Evolutionary conservation across 495 filamentous ascomycete genomes (phyloP).

Genomic region (Chaetomium fimeti): DNA sequence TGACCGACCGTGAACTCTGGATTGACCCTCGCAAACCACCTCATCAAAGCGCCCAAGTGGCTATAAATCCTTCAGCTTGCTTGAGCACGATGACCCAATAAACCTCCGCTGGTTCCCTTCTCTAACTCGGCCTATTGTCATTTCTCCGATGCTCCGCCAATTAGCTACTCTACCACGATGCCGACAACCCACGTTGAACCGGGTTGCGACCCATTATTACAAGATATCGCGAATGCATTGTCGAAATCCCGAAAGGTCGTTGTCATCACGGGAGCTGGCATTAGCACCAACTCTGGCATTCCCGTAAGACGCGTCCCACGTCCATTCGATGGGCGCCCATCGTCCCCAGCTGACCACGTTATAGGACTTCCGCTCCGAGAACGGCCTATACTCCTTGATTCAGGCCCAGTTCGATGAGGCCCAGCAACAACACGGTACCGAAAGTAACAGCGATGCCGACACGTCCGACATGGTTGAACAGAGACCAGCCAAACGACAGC

Average conservation of each 20-base stretch:
- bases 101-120: background rate
- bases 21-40: background rate
- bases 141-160: conserved; percentile 10
- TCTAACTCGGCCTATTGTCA: background rate
- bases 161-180: conserved; percentile 39
- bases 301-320: conserved; percentile 48
- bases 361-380: conserved; percentile 69
- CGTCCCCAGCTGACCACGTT: conserved; percentile 28
- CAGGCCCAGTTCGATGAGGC: conserved; percentile 60
- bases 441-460: conserved; percentile 18
- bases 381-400: conserved; percentile 67
- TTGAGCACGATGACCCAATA: conserved; percentile 6
- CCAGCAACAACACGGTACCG: conserved; percentile 24
- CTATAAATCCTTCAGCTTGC: background rate
- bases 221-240: conserved; percentile 60
- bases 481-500: conserved; percentile 48
- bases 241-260: conserved; percentile 62
- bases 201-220: conserved; percentile 51
- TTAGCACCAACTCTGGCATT: conserved; percentile 71
- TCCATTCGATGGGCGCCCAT: background rate
- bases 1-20: background rate
- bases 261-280: conserved; percentile 68
- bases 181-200: conserved; percentile 55
- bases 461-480: conserved; percentile 27
- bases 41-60: background rate